Percentiles rank a stretch among this genome's conserved stretches.
These are phyloP conservation scores for Macroventuria anomochaeta DNA, from an alignment of 2,329 filamentous ascomycete genomes.

Conservation along the genomic window DNA sequence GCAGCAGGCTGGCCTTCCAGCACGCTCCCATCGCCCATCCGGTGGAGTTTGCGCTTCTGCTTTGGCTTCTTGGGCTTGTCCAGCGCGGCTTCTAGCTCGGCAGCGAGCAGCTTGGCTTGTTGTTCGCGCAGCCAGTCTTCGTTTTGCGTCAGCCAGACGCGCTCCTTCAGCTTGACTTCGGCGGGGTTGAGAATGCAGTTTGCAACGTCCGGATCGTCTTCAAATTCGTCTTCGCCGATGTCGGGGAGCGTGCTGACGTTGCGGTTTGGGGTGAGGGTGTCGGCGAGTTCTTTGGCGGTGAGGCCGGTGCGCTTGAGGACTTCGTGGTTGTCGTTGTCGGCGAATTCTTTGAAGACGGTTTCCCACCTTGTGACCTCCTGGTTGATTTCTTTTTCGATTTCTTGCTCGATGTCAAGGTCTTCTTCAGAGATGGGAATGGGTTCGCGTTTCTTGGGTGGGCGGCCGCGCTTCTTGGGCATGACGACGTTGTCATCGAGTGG, in stretches of 20 bases:
- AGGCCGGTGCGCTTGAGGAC: constrained; percentile 35
- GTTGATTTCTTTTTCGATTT: constrained; percentile 55
- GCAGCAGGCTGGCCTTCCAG: constrained; percentile 52
- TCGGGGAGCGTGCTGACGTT: constrained; percentile 54
- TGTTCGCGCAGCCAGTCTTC: constrained; percentile 89
- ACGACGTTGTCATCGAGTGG: constrained; percentile 31
- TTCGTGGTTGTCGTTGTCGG: constrained; percentile 39
- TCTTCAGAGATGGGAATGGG: constrained; percentile 50
- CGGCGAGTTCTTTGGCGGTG: constrained; percentile 39
- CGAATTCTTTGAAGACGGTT: constrained; percentile 37
- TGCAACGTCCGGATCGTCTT: constrained; percentile 84
- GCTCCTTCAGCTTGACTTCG: constrained; percentile 83
- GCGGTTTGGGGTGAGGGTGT: constrained; percentile 32
- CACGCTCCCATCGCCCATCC: constrained; percentile 51
- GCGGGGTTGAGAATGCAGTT: constrained; percentile 76
- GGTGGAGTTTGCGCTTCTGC: constrained; percentile 47
- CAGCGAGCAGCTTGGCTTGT: constrained; percentile 80
- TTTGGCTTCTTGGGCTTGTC: constrained; percentile 59
- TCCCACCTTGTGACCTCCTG: constrained; percentile 43
- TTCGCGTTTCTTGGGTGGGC: constrained; percentile 42
- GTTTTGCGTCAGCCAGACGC: constrained; percentile 93
- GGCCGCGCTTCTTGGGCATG: constrained; percentile 48
- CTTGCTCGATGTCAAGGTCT: constrained; percentile 56
- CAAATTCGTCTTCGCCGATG: constrained; percentile 82
- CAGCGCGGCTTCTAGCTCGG: constrained; percentile 66